Evolutionary conservation across 371 early-diverging fungal species (phyloP).

Genomic region (Encephalitozoon romaleae): DNA sequence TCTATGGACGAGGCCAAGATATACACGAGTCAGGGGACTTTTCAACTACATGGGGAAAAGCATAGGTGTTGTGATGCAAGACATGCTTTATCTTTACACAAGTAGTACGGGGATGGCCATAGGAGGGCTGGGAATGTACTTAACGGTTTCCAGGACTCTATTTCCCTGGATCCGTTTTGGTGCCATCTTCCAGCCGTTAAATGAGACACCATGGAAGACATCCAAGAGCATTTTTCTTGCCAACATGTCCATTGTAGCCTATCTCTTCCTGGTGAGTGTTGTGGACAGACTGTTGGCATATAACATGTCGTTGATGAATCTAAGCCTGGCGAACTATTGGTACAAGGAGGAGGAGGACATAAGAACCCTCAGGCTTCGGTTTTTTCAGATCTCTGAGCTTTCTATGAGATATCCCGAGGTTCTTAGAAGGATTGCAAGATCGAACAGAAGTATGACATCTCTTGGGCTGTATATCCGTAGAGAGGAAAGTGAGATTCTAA

Average conservation of each 20-base stretch:
- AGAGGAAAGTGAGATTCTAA: background rate
- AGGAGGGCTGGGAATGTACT: background rate
- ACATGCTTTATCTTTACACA: background rate
- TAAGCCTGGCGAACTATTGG: background rate
- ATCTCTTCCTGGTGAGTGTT: background rate
- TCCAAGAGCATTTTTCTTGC: background rate
- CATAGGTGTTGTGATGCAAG: background rate
- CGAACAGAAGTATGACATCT: background rate
- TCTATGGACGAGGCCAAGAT: background rate
- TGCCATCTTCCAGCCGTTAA: too few species aligned
- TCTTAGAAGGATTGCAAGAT: background rate
- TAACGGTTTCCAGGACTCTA: background rate
- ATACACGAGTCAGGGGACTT: background rate
- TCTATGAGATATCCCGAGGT: conserved; percentile 10
- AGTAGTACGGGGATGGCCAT: background rate
- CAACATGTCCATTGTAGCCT: background rate
- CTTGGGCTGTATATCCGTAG: conserved; percentile 7
- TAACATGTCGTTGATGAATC: conserved; percentile 15
- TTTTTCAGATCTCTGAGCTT: conserved; percentile 19
- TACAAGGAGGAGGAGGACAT: background rate
- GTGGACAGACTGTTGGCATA: conserved; percentile 9
- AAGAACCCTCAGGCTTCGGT: background rate
- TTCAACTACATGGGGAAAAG: background rate
- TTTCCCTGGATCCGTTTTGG: background rate
- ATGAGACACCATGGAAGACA: background rate